A percentile compares a stretch with the other conserved stretches of the same genome.
Evolutionary conservation across 495 filamentous ascomycete species (phyloP).

Genomic region (Chaetomium fimeti): DNA sequence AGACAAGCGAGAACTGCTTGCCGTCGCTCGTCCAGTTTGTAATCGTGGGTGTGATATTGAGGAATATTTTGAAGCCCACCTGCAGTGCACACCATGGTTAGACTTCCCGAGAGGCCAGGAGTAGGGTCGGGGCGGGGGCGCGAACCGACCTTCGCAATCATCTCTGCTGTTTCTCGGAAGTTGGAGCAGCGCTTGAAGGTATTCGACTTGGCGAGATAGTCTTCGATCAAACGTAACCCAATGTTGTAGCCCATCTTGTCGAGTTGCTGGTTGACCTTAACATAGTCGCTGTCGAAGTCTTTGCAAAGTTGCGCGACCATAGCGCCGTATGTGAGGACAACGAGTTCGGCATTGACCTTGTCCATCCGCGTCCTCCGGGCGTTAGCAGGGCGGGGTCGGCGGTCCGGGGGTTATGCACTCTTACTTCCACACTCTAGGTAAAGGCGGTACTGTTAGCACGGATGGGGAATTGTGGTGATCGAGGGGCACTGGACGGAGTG

Average conservation of each 20-base stretch:
- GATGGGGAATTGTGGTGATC: not conserved
- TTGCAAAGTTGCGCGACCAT: conserved; percentile 96
- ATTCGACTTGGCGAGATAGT: conserved; percentile 93
- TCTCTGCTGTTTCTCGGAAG: conserved; percentile 93
- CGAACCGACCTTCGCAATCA: conserved; percentile 79
- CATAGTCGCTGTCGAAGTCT: conserved; percentile 89
- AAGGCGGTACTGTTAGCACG: conserved; percentile 4
- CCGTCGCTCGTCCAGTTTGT: conserved; percentile 95
- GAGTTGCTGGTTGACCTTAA: conserved; percentile 92
- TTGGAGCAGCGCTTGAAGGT: conserved; percentile 80
- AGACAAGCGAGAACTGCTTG: conserved; percentile 92
- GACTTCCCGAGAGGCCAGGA: not conserved
- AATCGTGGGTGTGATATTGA: conserved; percentile 93
- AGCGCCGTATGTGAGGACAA: conserved; percentile 95
- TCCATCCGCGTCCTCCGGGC: conserved; percentile 59
- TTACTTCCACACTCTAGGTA: conserved; percentile 91
- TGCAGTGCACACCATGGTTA: conserved; percentile 36
- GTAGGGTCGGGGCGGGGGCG: not conserved
- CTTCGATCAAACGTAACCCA: conserved; percentile 91
- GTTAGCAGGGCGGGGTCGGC: conserved; percentile 16
- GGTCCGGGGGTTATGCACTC: conserved; percentile 36
- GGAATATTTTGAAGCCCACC: conserved; percentile 98
- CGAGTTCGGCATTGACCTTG: conserved; percentile 84
- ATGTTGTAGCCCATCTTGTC: conserved; percentile 99
- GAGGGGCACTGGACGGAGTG: conserved; percentile 6